phyloP scores from a whole-genome alignment of 208 protist genomes.

The Borovskyia barvae region DNA sequence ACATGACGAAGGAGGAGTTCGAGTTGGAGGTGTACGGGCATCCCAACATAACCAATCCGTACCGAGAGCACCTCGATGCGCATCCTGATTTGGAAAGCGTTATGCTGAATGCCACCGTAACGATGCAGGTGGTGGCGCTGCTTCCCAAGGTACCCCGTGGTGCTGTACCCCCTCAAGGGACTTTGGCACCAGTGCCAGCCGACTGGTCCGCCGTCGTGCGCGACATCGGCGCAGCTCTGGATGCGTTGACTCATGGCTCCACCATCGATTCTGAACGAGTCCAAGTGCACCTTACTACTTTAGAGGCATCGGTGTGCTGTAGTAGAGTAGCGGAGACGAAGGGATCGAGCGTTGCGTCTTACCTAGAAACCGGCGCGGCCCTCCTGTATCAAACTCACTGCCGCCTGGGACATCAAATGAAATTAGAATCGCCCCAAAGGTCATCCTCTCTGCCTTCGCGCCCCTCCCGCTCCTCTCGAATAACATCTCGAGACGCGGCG shows the following conservation, averaged over 20 bases:
- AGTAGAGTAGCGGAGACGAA: background rate
- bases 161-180: background rate
- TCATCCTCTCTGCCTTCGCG: background rate
- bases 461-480: background rate
- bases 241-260: background rate
- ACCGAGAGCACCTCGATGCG: constrained; percentile 60
- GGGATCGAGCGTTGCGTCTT: background rate
- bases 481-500: background rate
- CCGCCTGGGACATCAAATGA: constrained; percentile 8
- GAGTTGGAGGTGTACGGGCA: constrained; percentile 79
- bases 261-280: background rate
- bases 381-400: constrained; percentile 19
- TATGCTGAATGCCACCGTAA: constrained; percentile 67
- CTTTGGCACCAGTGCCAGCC: background rate
- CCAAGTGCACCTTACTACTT: constrained; percentile 38
- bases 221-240: constrained; percentile 8
- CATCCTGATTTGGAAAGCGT: constrained; percentile 72
- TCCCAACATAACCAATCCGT: constrained; percentile 91
- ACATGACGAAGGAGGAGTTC: constrained; percentile 63
- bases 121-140: constrained; percentile 60
- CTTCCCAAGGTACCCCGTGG: constrained; percentile 63
- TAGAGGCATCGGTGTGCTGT: constrained; percentile 35
- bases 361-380: background rate
- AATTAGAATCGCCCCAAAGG: background rate
- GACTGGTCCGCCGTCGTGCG: constrained; percentile 14